Base-by-base conservation (phyloP, 2,329 filamentous ascomycete genomes). In the Albifimbria verrucaria region DNA sequence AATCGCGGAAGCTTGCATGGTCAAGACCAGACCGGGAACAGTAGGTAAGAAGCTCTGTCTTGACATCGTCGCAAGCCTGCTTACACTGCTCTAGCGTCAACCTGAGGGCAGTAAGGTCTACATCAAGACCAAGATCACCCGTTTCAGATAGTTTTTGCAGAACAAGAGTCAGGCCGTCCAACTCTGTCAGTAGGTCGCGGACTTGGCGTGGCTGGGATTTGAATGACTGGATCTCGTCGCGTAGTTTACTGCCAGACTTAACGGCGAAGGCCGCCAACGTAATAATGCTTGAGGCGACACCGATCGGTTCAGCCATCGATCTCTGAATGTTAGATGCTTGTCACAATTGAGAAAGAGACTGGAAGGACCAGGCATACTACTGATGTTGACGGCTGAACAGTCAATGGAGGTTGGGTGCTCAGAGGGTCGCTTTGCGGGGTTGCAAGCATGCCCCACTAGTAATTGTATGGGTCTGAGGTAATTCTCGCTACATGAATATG, bases 11-110 rank as follows among this genome's bases (percentile, higher is more conserved):
- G 39, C 39, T 43, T 21, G 39, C 20, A n/a, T 21, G 39, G 18
- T 43, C 39, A 43, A 43, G 39, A n/a, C 39, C 39, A 10, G 39
- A 43, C 20, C 20, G 39, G 39, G 39, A 43, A 43, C 39, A 43
- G 39, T 43, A 43, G 39, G 39, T 43, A 9, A 43, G 39, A 43
- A 43, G 39, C 39, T 43, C 39, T n/a, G 39, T 43, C 39, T 43
- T 9, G 9, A 43, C 39, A 18, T 43, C 20, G n/a, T 43, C 39
- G 39, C 39, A 43, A 43, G 39, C 39, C 39, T 43, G 39, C 20
- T 43, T 17, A n/a, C 39, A 43, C 39, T 43, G 39, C n/a, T 43
- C 39, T 9, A 43, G 39, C 15, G 39, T 43, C 18, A 43, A 43
- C n/a, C 39, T 43, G 20, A 43, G 39, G 9, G 39, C 39, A 43